Evolutionary conservation across 495 filamentous ascomycete species (phyloP), one percentile per base, ranked within the genome.

Genomic region (Aspergillus funiculosus): DNA sequence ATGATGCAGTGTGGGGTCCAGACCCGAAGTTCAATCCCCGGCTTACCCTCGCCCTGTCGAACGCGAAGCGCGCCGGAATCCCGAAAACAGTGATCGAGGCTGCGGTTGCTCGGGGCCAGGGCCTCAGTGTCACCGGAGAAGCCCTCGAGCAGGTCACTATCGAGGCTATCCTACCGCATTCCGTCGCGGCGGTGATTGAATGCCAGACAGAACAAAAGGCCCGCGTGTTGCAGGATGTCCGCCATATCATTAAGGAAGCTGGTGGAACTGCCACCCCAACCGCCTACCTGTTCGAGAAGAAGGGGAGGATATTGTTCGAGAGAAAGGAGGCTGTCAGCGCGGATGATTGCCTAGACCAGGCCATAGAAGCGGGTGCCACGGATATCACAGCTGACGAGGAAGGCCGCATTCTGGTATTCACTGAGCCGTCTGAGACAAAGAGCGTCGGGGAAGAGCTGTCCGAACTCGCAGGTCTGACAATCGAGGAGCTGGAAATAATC

Each of bases 51-150:
- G 71, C 82, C 6, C 76, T 98, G n/a, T 62, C 73, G 5, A 78
- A 72, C 35, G 92, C 92, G 31, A 98, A 94, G 71, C 89, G 87
- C 72, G 82, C 78, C 50, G 83, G 83, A 39, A 79, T 95, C 32
- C 86, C 90, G 10, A 96, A 96, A 61, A 75, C 78, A 20, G 68
- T 72, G 2, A 95, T 97, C 50, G 88, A 95, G 56, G 71, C 69
- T 10, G 88, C 92, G 41, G 83, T 97, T 49, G 82, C 85, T 9
- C 79, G 89, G 18, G 94, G 92, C 5, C 89, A 95, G 59, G 94
- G 94, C 11, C 71, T 80, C 22, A 86, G 88, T 19, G 57, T 79
- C 0, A 74, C 72, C 1, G 91, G 92, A 26, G 76, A 75, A 22
- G 71, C 76, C 4, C 75, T 97, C 4, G 90, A 97, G 58, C 67